phyloP scores from a whole-genome alignment of 108 stramenopile genomes.

The Conticribra weissflogii region DNA sequence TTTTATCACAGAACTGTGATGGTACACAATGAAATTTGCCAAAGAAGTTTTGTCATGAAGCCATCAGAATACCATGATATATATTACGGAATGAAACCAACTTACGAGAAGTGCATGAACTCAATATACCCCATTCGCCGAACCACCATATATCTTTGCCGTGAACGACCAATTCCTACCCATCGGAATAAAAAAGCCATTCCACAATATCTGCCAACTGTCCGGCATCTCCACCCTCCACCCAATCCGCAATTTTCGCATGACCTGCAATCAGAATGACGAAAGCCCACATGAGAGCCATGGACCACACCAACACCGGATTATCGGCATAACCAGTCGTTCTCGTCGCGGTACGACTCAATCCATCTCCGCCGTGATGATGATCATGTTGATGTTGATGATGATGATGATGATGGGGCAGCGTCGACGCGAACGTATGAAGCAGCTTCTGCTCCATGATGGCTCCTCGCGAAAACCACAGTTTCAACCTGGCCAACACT shows the following conservation, averaged over 20 bases:
- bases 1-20: no score
- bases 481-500: constrained; percentile 23
- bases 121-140: no score
- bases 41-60: no score
- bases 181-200: constrained; percentile 29
- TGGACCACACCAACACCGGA: constrained; percentile 25
- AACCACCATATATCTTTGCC: no score
- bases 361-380: constrained; percentile 1
- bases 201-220: constrained; percentile 26
- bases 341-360: neutral
- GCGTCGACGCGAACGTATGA: constrained; percentile 6
- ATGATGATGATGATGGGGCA: no score
- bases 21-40: no score
- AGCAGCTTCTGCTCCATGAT: constrained; percentile 40
- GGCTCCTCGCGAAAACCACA: constrained; percentile 28
- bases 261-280: constrained; percentile 12
- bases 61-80: no score
- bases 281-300: constrained; percentile 41
- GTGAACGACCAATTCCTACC: neutral
- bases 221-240: constrained; percentile 25
- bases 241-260: constrained; percentile 20
- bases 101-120: no score
- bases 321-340: constrained; percentile 23
- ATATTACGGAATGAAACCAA: no score
- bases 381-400: no score